A percentile compares a stretch with the other conserved stretches of the same genome.
phyloP scores from a whole-genome alignment of 169 alveolate genomes.

The Plasmodium vinckei region DNA sequence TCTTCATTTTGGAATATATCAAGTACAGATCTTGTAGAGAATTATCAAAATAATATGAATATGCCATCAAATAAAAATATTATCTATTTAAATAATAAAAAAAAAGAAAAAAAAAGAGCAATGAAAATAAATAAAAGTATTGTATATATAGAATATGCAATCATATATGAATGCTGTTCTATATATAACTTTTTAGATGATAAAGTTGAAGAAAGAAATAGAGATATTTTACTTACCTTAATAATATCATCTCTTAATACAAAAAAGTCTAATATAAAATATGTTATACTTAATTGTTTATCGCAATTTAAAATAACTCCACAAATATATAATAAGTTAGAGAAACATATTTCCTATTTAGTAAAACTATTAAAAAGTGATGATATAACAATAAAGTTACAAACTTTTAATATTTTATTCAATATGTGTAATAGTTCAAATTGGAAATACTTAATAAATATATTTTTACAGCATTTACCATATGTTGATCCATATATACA shows the following conservation, averaged over 20 bases:
- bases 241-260: constrained; percentile 58
- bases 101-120: not conserved
- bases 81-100: constrained; percentile 5
- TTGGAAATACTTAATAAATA: constrained; percentile 92
- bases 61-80: constrained; percentile 2
- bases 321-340: constrained; percentile 73
- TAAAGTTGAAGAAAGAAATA: constrained; percentile 45
- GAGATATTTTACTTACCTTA: constrained; percentile 59
- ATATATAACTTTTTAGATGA: constrained; percentile 44
- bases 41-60: not conserved
- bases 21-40: not conserved
- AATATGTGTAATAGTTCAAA: constrained; percentile 90
- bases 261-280: constrained; percentile 68
- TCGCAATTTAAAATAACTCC: constrained; percentile 42
- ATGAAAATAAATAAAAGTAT: constrained; percentile 36
- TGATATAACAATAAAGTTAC: constrained; percentile 92
- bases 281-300: constrained; percentile 36
- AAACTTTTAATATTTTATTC: constrained; percentile 92
- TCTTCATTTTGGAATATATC: not conserved
- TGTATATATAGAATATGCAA: constrained; percentile 55
- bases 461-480: constrained; percentile 90
- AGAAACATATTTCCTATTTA: constrained; percentile 87
- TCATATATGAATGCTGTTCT: constrained; percentile 55
- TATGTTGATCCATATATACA: constrained; percentile 93
- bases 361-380: constrained; percentile 87